phyloP scores from a whole-genome alignment of 2,329 filamentous ascomycete species.

The Cladorrhinum sp. region DNA sequence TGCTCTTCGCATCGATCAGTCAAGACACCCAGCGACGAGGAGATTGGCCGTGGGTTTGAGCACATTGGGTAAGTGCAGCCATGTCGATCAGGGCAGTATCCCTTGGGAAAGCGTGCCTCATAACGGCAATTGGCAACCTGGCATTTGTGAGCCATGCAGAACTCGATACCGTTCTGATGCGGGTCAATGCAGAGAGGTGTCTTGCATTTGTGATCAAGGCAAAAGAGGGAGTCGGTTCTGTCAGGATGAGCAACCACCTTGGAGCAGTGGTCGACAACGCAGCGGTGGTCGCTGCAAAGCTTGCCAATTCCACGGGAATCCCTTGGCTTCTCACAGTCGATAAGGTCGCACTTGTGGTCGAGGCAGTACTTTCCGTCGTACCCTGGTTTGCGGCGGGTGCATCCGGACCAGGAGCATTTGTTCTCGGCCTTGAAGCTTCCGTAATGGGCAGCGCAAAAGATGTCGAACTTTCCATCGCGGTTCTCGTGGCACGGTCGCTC shows the following conservation, averaged over 20 bases:
- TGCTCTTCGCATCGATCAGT: slow-evolving; percentile 17
- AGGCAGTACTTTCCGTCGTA: slow-evolving; percentile 17
- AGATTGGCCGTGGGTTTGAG: slow-evolving; percentile 1
- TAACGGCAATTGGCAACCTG: slow-evolving; percentile 1
- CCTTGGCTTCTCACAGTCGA: slow-evolving; percentile 10
- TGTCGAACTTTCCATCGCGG: slow-evolving; percentile 16
- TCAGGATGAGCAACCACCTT: background rate
- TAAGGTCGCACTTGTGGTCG: slow-evolving; percentile 21
- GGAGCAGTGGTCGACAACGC: slow-evolving; percentile 11
- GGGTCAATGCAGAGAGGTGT: background rate
- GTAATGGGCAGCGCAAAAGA: slow-evolving; percentile 21
- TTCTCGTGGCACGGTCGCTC: slow-evolving; percentile 13
- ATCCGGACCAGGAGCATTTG: slow-evolving; percentile 16
- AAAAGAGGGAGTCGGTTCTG: slow-evolving; percentile 3
- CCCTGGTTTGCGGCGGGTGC: slow-evolving; percentile 12
- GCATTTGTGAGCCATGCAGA: slow-evolving; percentile 13
- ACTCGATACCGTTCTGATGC: background rate
- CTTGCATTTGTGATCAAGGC: slow-evolving; percentile 14
- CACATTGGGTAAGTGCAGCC: slow-evolving; percentile 12
- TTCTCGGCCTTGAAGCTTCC: slow-evolving; percentile 3
- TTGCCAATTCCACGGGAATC: background rate
- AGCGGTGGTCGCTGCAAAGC: slow-evolving; percentile 11
- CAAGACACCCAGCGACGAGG: slow-evolving; percentile 8
- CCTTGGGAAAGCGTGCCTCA: background rate
- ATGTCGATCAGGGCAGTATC: slow-evolving; percentile 15